phyloP scores from a whole-genome alignment of 2,329 filamentous ascomycete genomes.

The Penicillium sp. region DNA sequence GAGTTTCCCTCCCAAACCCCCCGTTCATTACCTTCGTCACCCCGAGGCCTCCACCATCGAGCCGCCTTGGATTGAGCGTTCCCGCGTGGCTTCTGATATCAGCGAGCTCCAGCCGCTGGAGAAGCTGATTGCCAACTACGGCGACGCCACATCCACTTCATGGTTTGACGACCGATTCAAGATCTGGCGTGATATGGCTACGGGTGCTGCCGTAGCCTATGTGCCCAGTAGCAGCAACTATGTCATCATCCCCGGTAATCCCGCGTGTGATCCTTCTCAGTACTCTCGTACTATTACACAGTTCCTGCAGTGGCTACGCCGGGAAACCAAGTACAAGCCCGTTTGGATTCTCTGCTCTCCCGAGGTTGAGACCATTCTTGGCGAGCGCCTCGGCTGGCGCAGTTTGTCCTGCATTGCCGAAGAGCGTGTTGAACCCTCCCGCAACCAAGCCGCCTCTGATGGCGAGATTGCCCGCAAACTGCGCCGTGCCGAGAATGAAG shows the following conservation, averaged over 20 bases:
- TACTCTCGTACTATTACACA: constrained; percentile 72
- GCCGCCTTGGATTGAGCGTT: constrained; percentile 60
- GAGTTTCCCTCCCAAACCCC: constrained; percentile 73
- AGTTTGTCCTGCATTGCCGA: constrained; percentile 87
- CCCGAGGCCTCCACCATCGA: constrained; percentile 83
- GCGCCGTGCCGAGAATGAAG: constrained; percentile 78
- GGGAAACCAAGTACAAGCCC: constrained; percentile 72
- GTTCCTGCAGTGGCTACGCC: constrained; percentile 75
- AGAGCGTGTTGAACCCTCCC: constrained; percentile 76
- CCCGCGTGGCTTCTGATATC: constrained; percentile 48
- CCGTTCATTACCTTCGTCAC: constrained; percentile 71
- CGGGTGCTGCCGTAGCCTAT: constrained; percentile 83
- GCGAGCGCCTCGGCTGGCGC: constrained; percentile 80
- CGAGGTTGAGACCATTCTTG: constrained; percentile 78
- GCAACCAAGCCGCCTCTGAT: constrained; percentile 69
- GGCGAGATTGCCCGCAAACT: constrained; percentile 73
- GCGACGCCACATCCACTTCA: constrained; percentile 89
- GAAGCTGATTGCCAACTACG: constrained; percentile 92
- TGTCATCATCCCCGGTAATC: constrained; percentile 83
- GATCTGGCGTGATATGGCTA: constrained; percentile 78
- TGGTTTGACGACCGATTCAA: constrained; percentile 89
- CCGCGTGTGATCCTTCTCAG: constrained; percentile 78
- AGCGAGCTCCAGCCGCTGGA: constrained; percentile 72
- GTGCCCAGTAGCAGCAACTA: constrained; percentile 72
- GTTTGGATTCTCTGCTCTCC: constrained; percentile 87